Evolutionary conservation across 106 monocot species (phyloP).

Genomic region (Triglochin maritima): DNA sequence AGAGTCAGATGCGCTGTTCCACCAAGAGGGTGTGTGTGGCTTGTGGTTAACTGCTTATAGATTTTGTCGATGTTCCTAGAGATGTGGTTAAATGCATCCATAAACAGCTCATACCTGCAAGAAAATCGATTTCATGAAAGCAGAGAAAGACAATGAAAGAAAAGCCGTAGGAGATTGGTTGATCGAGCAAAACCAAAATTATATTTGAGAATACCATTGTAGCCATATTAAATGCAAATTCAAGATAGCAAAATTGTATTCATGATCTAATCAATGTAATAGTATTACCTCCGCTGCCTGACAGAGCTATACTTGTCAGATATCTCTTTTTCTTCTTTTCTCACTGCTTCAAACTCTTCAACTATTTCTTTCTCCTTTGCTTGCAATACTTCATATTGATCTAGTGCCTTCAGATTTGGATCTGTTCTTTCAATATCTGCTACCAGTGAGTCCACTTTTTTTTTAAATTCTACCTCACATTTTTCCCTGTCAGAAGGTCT

Average conservation of each 20-base stretch:
- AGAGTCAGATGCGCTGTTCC: conserved; percentile 91
- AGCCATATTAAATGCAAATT: neutral
- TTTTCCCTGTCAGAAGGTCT: conserved; percentile 72
- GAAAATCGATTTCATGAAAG: neutral
- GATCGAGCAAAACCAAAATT: neutral
- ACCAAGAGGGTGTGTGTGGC: conserved; percentile 94
- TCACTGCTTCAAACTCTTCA: conserved; percentile 69
- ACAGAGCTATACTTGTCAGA: conserved; percentile 78
- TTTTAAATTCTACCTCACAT: conserved; percentile 68
- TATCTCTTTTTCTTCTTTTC: conserved; percentile 81
- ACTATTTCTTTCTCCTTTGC: conserved; percentile 69
- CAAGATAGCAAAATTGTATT: neutral
- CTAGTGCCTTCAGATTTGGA: conserved; percentile 92
- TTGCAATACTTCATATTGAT: conserved; percentile 87
- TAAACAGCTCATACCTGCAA: conserved; percentile 77
- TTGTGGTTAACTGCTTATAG: conserved; percentile 92
- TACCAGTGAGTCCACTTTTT: conserved; percentile 55
- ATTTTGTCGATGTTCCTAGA: conserved; percentile 88
- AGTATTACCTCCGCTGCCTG: conserved; percentile 65
- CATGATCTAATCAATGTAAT: neutral
- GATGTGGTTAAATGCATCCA: conserved; percentile 95
- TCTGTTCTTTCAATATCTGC: conserved; percentile 83
- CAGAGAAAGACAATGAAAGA: neutral
- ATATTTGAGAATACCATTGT: neutral
- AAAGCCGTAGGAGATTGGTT: neutral